Conservation (phyloP, 768 basidiomycete genomes). For the Boletus vinaceobasis region DNA sequence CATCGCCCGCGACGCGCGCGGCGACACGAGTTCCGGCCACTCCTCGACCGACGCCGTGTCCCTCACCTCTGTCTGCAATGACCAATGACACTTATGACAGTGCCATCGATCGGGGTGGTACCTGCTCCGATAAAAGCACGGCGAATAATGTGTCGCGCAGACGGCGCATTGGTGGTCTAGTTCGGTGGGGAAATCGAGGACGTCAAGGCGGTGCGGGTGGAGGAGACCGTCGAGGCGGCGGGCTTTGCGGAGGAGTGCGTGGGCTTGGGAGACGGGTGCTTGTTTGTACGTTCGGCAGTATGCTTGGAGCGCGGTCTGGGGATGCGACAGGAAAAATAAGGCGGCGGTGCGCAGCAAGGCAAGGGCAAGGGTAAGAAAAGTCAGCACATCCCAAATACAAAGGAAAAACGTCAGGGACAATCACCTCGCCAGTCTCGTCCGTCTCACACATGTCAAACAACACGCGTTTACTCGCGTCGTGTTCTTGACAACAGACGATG, state of each 20-base stretch:
- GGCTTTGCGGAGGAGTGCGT: slow-evolving; percentile 87
- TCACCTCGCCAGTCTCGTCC: slow-evolving; percentile 77
- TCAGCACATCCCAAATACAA: slow-evolving; percentile 2
- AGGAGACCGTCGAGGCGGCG: slow-evolving; percentile 75
- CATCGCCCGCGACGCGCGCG: slow-evolving; percentile 10
- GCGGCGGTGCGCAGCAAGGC: not conserved
- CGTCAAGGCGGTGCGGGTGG: slow-evolving; percentile 41
- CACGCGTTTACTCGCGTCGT: slow-evolving; percentile 59
- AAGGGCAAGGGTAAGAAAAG: not conserved
- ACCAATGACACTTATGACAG: slow-evolving; percentile 47
- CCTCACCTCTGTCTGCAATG: slow-evolving; percentile 5
- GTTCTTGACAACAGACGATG: slow-evolving; percentile 74
- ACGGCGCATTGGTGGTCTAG: slow-evolving; percentile 46
- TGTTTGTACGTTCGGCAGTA: slow-evolving; percentile 86
- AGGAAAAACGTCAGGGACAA: slow-evolving; percentile 12
- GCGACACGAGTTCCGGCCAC: slow-evolving; percentile 14
- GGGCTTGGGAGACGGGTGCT: slow-evolving; percentile 64
- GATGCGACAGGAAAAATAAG: not conserved
- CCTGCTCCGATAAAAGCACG: slow-evolving; percentile 60
- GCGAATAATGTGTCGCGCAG: slow-evolving; percentile 71
- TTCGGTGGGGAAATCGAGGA: slow-evolving; percentile 10
- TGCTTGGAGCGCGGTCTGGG: slow-evolving; percentile 84
- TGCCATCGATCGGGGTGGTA: slow-evolving; percentile 27
- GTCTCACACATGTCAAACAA: slow-evolving; percentile 84
- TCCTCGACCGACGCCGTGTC: slow-evolving; percentile 3